Evolutionary conservation across 208 protist genomes (phyloP).

Genomic region (Trypanosomatidae sp.): DNA sequence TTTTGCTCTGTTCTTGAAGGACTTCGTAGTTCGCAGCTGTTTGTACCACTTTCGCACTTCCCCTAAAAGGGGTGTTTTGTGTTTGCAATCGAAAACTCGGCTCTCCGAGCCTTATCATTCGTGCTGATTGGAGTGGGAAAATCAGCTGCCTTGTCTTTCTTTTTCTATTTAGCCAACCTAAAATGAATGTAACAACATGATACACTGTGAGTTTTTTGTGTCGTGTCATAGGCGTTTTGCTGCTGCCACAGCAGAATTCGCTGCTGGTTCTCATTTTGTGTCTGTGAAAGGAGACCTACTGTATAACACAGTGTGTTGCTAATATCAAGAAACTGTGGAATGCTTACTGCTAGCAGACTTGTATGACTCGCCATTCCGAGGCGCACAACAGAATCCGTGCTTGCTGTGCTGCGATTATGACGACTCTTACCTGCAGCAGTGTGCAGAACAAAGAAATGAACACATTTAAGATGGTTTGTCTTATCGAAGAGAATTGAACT

Average conservation of each 20-base stretch:
- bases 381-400: slow-evolving; percentile 17
- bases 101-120: background rate
- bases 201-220: slow-evolving; percentile 18
- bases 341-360: slow-evolving; percentile 31
- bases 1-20: background rate
- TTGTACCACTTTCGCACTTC: background rate
- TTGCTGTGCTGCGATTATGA: slow-evolving; percentile 28
- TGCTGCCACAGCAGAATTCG: slow-evolving; percentile 27
- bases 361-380: slow-evolving; percentile 5
- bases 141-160: background rate
- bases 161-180: background rate
- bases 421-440: slow-evolving; percentile 1
- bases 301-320: slow-evolving; percentile 19
- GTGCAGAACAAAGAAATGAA: slow-evolving; percentile 31
- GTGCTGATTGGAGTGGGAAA: background rate
- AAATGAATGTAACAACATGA: background rate
- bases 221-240: slow-evolving; percentile 23
- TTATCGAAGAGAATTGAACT: slow-evolving; percentile 24
- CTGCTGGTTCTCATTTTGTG: slow-evolving; percentile 26
- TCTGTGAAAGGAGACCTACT: slow-evolving; percentile 34
- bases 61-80: background rate
- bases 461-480: slow-evolving; percentile 31
- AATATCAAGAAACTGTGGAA: slow-evolving; percentile 12
- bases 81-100: background rate
- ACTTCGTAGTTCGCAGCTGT: background rate